Conservation (phyloP, 371 early-diverging fungal genomes). For the Furculomyces boomerangus region DNA sequence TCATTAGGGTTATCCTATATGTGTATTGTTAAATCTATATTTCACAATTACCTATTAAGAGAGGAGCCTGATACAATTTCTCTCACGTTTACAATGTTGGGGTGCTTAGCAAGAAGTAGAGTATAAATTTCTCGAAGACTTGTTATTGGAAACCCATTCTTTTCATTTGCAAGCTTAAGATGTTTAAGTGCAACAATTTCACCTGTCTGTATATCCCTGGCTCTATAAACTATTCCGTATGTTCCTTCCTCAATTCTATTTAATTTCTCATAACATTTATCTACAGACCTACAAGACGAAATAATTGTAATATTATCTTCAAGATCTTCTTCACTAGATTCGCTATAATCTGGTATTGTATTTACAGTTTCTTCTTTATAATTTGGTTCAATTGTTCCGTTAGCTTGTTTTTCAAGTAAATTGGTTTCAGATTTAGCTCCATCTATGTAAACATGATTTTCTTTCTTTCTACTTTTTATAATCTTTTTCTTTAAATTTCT, state of each 20-base stretch:
- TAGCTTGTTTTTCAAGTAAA: too few relatives aligned
- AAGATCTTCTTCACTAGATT: too few relatives aligned
- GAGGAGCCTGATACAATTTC: constrained; percentile 76
- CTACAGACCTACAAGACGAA: constrained; percentile 11
- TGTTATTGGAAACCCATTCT: constrained; percentile 91
- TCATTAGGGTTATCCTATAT: too few relatives aligned
- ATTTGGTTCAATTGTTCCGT: too few relatives aligned
- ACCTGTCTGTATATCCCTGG: constrained; percentile 71
- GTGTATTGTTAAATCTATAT: too few relatives aligned
- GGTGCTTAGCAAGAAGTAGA: constrained; percentile 70
- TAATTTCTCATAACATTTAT: constrained; percentile 57
- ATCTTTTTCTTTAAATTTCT: too few relatives aligned
- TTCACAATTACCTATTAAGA: constrained; percentile 21
- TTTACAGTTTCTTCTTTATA: too few relatives aligned
- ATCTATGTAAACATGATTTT: too few relatives aligned
- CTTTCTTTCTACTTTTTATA: too few relatives aligned
- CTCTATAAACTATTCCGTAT: constrained; percentile 97
- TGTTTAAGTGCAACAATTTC: constrained; percentile 96
- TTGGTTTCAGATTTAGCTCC: too few relatives aligned
- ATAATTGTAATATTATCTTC: constrained; percentile 5
- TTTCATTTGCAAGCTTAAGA: constrained; percentile 86
- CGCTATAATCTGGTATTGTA: too few relatives aligned
- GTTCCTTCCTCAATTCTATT: constrained; percentile 98
- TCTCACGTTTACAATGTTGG: constrained; percentile 84
- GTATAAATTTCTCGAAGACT: constrained; percentile 82